Evolutionary conservation across 2,329 filamentous ascomycete species (phyloP).

Genomic region (Trichoderma aggressivum): DNA sequence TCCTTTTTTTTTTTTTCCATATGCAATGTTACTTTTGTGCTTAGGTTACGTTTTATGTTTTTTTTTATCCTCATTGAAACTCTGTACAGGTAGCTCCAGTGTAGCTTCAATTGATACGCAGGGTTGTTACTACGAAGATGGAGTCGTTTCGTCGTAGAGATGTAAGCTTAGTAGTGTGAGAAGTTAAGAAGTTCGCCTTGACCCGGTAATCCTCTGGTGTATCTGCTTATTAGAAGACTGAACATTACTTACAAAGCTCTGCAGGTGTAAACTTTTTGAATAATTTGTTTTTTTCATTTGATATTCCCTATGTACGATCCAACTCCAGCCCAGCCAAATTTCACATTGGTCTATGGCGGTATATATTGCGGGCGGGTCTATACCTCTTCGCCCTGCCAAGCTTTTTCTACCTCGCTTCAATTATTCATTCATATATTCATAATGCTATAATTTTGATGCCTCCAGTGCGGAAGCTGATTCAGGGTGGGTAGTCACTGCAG

Average conservation of each 20-base stretch:
- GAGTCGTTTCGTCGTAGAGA: neutral
- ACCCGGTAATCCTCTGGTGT: too few relatives aligned
- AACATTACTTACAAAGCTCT: neutral
- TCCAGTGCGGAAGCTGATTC: neutral
- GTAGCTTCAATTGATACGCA: neutral
- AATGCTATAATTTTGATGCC: conserved; percentile 18
- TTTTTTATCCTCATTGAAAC: neutral
- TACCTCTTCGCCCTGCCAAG: neutral
- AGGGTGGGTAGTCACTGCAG: conserved; percentile 45
- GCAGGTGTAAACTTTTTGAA: neutral
- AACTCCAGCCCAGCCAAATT: conserved; percentile 4
- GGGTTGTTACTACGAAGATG: neutral
- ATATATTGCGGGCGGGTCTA: neutral
- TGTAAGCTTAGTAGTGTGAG: neutral
- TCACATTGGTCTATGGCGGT: neutral
- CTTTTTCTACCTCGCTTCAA: neutral
- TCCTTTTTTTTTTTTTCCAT: conserved; percentile 22
- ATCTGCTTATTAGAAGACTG: neutral
- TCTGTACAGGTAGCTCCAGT: neutral
- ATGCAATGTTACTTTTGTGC: conserved; percentile 21
- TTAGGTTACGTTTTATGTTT: neutral
- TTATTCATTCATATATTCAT: conserved; percentile 15
- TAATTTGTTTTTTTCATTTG: neutral
- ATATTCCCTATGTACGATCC: neutral
- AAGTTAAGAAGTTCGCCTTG: neutral